Base-by-base conservation (phyloP, 225 moss, liverwort and hornwort species). In the Rhytidiadelphus loreus region DNA sequence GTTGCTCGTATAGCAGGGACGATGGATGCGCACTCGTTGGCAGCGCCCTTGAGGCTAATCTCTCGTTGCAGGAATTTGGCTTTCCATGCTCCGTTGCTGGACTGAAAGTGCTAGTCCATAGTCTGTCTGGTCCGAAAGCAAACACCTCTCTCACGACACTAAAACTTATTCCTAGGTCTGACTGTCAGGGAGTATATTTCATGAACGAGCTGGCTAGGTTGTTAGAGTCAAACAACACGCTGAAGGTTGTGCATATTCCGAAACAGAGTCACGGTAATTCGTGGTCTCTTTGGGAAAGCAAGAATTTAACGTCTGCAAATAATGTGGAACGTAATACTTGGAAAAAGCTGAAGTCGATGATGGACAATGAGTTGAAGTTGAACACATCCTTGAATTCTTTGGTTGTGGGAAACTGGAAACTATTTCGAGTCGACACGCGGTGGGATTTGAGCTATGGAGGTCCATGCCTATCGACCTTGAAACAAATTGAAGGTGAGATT, bases 371-470 rank as follows among this genome's bases (percentile, higher is more conserved):
- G 82, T 66, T 89, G 65, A 75, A 39, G 39, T 6, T n/a, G 48
- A 89, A 82, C 43, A 77, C 61, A 29, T 78, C 33, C 66, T 82
- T 90, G 82, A 39, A 77, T 59, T 87, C 61, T 87, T 77, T 90
- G 68, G 83, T 77, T 44, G 77, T 90, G 53, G 90, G 87, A 70
- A 83, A 90, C 77, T 90, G 90, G 90, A 84, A 41, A 60, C 71
- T 90, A 30, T 55, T 44, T 70, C 87, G 78, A 44, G 78, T 63
- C 30, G 70, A 55, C 55, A 55, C 37, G 55, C 70, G 55, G 83
- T 90, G 90, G 90, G 71, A 83, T 44, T 87, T 77, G 71, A 83
- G 71, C 71, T 90, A 87, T 55, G 44, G 46, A 56, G 90, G 90
- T 46, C 87, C 78, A 62, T 90, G 83, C 37, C 70, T 87, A 20